Percentiles rank a stretch among this genome's conserved stretches.
These are phyloP conservation scores for Russula brevipes DNA, from an alignment of 768 basidiomycete genomes.

Conservation along the genomic window DNA sequence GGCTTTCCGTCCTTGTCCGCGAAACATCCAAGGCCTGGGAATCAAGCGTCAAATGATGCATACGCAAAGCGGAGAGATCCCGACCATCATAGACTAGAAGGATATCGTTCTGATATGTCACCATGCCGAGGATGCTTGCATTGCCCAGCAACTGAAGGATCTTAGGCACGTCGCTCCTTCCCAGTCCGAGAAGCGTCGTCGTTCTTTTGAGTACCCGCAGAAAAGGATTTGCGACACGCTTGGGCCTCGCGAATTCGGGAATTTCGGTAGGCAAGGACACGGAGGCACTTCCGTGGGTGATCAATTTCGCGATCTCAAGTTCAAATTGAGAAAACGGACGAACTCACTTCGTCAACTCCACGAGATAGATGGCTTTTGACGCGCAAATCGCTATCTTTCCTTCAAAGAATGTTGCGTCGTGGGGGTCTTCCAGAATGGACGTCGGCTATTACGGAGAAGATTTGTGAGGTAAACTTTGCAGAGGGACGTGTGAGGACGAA, in stretches of 20 bases:
- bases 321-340: neutral
- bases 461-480: too few relatives aligned
- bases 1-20: neutral
- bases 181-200: too few relatives aligned
- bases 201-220: neutral
- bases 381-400: conserved; percentile 5
- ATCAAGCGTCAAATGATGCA: neutral
- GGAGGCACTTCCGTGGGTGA: neutral
- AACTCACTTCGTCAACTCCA: neutral
- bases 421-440: neutral
- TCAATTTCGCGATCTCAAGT: neutral
- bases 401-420: neutral
- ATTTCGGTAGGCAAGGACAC: neutral
- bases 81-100: conserved; percentile 1
- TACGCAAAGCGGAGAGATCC: neutral
- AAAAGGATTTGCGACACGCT: neutral
- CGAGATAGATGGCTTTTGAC: neutral
- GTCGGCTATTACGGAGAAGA: too few relatives aligned
- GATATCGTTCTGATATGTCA: neutral
- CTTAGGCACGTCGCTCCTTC: neutral
- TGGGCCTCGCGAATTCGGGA: neutral
- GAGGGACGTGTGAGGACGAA: too few relatives aligned
- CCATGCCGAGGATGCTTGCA: neutral
- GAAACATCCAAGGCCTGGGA: conserved; percentile 1
- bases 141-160: neutral